phyloP scores from a whole-genome alignment of 2,329 filamentous ascomycete genomes.

The Ceratocystis cubensis region DNA sequence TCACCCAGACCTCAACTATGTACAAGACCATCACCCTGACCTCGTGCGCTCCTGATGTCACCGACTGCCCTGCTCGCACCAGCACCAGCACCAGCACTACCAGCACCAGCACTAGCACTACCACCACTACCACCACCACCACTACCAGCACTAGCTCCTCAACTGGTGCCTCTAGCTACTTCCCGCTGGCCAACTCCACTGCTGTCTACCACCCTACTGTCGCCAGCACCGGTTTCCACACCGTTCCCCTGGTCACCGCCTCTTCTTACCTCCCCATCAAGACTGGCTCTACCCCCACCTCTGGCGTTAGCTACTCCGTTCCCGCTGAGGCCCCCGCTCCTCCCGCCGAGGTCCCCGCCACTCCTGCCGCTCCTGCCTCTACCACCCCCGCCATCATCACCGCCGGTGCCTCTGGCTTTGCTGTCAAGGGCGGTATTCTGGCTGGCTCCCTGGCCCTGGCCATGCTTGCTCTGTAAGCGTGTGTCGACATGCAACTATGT shows the following conservation, averaged over 20 bases:
- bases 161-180: conserved; percentile 16
- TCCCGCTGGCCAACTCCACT: conserved; percentile 18
- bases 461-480: conserved; percentile 20
- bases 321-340: background rate
- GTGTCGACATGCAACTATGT: background rate
- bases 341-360: background rate
- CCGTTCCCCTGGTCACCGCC: conserved; percentile 15
- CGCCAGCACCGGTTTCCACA: conserved; percentile 17
- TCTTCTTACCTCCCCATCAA: conserved; percentile 17
- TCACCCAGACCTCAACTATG: conserved; percentile 21
- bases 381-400: background rate
- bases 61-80: conserved; percentile 20
- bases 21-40: conserved; percentile 22
- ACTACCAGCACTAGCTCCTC: background rate
- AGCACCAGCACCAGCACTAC: background rate
- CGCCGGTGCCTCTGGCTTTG: conserved; percentile 8
- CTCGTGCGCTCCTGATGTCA: conserved; percentile 21
- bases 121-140: background rate
- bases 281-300: conserved; percentile 13
- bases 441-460: conserved; percentile 20
- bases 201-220: conserved; percentile 6
- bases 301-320: background rate
- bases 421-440: conserved; percentile 20
- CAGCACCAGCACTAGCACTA: background rate
- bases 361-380: background rate